Base-by-base conservation (phyloP, 2,329 filamentous ascomycete genomes). In the Sphaerulina musiva region DNA sequence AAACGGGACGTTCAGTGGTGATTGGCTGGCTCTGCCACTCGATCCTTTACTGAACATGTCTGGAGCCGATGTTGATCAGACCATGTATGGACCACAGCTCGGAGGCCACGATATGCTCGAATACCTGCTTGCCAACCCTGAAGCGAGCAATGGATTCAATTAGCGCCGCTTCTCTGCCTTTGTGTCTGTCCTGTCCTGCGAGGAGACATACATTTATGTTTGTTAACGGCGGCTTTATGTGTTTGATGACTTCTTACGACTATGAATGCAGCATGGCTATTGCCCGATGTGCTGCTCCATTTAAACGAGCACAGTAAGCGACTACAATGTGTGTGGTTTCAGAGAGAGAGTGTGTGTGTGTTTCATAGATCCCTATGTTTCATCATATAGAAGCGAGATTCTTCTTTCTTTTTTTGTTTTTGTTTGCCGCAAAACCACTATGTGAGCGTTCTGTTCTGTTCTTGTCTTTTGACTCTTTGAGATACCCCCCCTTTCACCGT, bases 11-110 rank as follows among this genome's bases (percentile, higher is more conserved):
- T 59, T 58, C 34, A 66, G 69, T 53, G 76, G 78, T 40, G 80
- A 83, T 66, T 84, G 81, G 81, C 73, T 84, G 48, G 78, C 81
- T 0, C 65, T 84, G n/a, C 80, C 80, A 1, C 71, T 84, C 2
- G 80, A 84, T 65, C 79, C 80, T 42, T 75, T 84, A 56, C 75
- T 83, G 51, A 76, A 77, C 58, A 77, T 80, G 62, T 77, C 78
- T 58, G 78, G 78, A 62, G 76, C 79, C 1, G 80, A 82, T 51
- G 80, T 82, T 20, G 80, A 77, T 17, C 72, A 75, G 63, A 78
- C 75, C 31, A 74, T 75, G 42, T 78, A 77, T 68, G 81, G 81
- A 0, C 80, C 80, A n/a, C 80, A 89, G 82, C 68, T 87, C 77
- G 72, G 85, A 73, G 59, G 74, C 1, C 70, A 74, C 60, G 76